Conservation (phyloP, 2,329 filamentous ascomycete species). For the Cytospora piceae region DNA sequence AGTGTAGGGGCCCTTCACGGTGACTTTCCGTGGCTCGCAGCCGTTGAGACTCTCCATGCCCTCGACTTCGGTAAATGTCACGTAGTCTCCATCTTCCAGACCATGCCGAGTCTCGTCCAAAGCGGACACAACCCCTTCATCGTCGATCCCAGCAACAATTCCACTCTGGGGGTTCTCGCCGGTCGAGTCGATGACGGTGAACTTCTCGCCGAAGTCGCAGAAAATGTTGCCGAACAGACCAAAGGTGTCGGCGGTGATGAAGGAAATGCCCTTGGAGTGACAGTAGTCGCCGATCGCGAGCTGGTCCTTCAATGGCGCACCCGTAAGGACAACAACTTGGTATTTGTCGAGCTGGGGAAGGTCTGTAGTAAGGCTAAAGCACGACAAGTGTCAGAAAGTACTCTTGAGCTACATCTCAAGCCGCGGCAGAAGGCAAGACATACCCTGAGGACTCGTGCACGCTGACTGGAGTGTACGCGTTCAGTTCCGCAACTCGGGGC, state of each 20-base stretch:
- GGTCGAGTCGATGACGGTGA: constrained; percentile 85
- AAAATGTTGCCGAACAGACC: constrained; percentile 96
- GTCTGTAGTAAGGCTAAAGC: constrained; percentile 70
- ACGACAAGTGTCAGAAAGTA: constrained; percentile 25
- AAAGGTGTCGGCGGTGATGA: constrained; percentile 86
- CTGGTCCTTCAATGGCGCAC: constrained; percentile 79
- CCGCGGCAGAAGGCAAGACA: constrained; percentile 22
- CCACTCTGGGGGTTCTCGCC: constrained; percentile 87
- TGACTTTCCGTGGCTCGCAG: constrained; percentile 83
- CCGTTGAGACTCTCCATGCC: constrained; percentile 90
- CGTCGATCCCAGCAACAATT: constrained; percentile 87
- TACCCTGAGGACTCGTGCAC: constrained; percentile 68
- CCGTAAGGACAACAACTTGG: constrained; percentile 90
- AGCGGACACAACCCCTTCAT: constrained; percentile 88
- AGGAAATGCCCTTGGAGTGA: constrained; percentile 88
- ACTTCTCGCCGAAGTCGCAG: constrained; percentile 95
- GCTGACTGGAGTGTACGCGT: constrained; percentile 90
- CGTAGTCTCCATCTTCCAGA: constrained; percentile 92
- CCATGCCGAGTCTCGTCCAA: constrained; percentile 95
- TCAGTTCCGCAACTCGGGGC: constrained; percentile 89
- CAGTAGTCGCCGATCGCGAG: constrained; percentile 88
- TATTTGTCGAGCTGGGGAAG: constrained; percentile 84
- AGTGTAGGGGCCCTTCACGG: constrained; percentile 93
- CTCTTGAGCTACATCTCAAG: background rate
- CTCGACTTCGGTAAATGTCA: constrained; percentile 91